Base-by-base conservation (phyloP, 805 yeast species). In the Candida sphagnicola region DNA sequence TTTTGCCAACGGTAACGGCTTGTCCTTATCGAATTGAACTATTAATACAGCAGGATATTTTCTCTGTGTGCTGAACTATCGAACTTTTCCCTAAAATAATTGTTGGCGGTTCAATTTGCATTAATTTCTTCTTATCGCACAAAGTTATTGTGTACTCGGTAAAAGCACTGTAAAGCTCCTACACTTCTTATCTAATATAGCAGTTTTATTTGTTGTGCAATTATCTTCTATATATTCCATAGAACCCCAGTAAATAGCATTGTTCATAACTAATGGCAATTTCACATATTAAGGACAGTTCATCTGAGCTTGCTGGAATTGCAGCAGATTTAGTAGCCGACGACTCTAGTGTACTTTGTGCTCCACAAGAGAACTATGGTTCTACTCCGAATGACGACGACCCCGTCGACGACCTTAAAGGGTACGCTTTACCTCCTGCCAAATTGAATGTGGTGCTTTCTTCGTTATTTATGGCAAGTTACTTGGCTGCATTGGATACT, bases 401-500 rank as follows among this genome's bases (percentile, higher is more conserved):
- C 4, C 45, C 37, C 4, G 40, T 15, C 12, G 41, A 42, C 21
- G 57, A 47, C 8, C 38, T 49, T 18, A 50, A 41, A 15, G 57
- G 54, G 3, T 59, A 52, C 37, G 62, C 65, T 1, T 49, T 63
- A 31, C 67, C 71, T 2, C 52, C 46, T 28, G 41, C 47, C 1
- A 56, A 64, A 38, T 47, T 67, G n/a, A 48, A 47, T 18, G 39
- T 57, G 4, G 60, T 68, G 5, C 45, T 66, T 6, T 47, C 56
- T 4, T 54, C 62, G 16, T 48, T 66, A 29, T 67, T 54, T 45
- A 54, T 61, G 58, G 65, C 65, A 3, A 45, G 77, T 0, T 81
- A 77, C 47, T 61, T 83, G 28, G 78, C 85, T 2, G 80, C 90
- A 0, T 54, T 82, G 41, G 91, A 83, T 51, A 69, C 77, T 14